phyloP scores from a whole-genome alignment of 176 grass and related monocot genomes.

The Musa itinerans region DNA sequence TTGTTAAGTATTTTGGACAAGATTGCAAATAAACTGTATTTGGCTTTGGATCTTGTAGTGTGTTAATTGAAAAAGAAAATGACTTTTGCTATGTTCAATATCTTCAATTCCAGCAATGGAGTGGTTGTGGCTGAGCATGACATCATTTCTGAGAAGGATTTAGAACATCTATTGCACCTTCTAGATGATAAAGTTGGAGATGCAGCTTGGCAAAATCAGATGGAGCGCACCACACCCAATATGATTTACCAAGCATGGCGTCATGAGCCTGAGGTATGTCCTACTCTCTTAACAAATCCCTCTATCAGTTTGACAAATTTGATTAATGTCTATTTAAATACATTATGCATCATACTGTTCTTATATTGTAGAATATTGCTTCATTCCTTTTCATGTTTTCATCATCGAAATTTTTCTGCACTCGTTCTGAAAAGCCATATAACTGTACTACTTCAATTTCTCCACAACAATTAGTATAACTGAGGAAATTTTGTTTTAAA shows the following conservation, averaged over 20 bases:
- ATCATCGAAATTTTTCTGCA: too few relatives aligned
- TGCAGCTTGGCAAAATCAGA: constrained; percentile 71
- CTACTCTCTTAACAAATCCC: neutral
- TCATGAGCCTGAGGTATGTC: constrained; percentile 75
- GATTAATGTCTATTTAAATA: too few relatives aligned
- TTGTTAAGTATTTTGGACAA: neutral
- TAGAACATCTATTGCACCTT: constrained; percentile 76
- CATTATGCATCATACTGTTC: too few relatives aligned
- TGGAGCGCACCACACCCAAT: constrained; percentile 80
- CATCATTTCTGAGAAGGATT: constrained; percentile 63
- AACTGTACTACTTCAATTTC: too few relatives aligned
- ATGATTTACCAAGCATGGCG: constrained; percentile 97
- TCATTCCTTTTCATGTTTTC: too few relatives aligned
- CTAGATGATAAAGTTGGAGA: constrained; percentile 72
- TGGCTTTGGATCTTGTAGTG: neutral
- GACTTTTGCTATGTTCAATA: constrained; percentile 14
- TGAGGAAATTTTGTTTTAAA: too few relatives aligned
- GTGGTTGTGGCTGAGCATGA: constrained; percentile 39
- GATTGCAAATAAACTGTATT: neutral
- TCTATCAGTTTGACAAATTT: neutral
- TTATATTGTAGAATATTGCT: too few relatives aligned
- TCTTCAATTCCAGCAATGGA: constrained; percentile 19
- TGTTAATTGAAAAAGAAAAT: constrained; percentile 8
- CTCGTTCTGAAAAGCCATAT: too few relatives aligned
- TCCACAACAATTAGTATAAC: too few relatives aligned